phyloP scores from a whole-genome alignment of 345 rosid species.

The Hevea brasiliensis region DNA sequence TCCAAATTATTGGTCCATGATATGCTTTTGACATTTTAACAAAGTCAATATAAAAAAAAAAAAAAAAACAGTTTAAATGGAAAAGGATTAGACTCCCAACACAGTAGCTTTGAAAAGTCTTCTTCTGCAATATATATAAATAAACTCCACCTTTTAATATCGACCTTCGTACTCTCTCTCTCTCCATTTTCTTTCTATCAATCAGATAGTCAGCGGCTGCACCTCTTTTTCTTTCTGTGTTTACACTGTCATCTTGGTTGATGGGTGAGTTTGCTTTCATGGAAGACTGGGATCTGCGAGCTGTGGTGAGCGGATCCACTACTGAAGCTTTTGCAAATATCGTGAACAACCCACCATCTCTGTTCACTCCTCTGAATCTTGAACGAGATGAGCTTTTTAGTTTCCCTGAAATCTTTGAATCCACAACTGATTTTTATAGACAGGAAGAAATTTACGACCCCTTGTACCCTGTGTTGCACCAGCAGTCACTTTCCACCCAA shows the following conservation, averaged over 20 bases:
- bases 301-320: slow-evolving; percentile 47
- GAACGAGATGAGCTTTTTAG: slow-evolving; percentile 25
- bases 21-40: not conserved
- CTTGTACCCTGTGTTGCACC: slow-evolving; percentile 29
- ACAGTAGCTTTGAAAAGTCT: not conserved
- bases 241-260: not conserved
- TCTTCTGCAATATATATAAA: slow-evolving; percentile 13
- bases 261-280: slow-evolving; percentile 40
- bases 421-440: slow-evolving; percentile 38
- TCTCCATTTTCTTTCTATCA: not conserved
- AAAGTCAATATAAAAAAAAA: no score
- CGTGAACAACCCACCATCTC: slow-evolving; percentile 27
- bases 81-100: slow-evolving; percentile 17
- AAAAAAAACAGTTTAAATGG: slow-evolving; percentile 5
- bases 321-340: slow-evolving; percentile 18
- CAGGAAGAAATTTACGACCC: slow-evolving; percentile 49
- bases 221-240: not conserved
- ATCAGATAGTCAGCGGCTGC: slow-evolving; percentile 5
- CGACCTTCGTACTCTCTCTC: not conserved
- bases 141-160: slow-evolving; percentile 4
- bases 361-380: slow-evolving; percentile 31
- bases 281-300: slow-evolving; percentile 64
- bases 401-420: slow-evolving; percentile 34
- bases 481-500: slow-evolving; percentile 37
- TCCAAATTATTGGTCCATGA: not conserved